Evolutionary conservation across 2,329 filamentous ascomycete genomes (phyloP).

Genomic region (Ustilaginoidea virens): DNA sequence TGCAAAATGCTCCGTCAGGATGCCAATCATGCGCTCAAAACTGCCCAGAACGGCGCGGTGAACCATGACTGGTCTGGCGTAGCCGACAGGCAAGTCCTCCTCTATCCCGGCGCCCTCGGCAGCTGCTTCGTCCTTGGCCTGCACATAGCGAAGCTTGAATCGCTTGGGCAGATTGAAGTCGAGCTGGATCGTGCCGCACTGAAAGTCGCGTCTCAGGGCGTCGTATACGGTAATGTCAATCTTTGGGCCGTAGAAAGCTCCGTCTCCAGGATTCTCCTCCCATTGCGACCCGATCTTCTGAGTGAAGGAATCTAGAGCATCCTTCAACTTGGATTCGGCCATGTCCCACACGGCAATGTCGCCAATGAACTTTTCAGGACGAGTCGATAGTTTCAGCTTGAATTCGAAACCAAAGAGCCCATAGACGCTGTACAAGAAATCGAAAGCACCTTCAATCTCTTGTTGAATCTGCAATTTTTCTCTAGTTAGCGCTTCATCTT

Average conservation of each 20-base stretch:
- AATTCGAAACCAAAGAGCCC: slow-evolving; percentile 55
- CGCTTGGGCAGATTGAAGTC: slow-evolving; percentile 58
- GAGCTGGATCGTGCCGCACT: slow-evolving; percentile 71
- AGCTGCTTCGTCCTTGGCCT: slow-evolving; percentile 32
- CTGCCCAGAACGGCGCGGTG: slow-evolving; percentile 67
- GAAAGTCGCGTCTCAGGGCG: slow-evolving; percentile 54
- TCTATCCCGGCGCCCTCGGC: slow-evolving; percentile 28
- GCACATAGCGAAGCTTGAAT: slow-evolving; percentile 28
- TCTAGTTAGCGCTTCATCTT: not conserved
- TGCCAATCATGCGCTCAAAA: slow-evolving; percentile 53
- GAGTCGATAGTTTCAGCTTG: slow-evolving; percentile 87
- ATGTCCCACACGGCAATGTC: slow-evolving; percentile 76
- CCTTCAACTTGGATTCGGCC: slow-evolving; percentile 67
- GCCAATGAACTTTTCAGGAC: slow-evolving; percentile 77
- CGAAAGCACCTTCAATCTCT: slow-evolving; percentile 63
- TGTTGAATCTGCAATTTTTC: slow-evolving; percentile 18
- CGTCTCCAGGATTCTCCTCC: slow-evolving; percentile 88
- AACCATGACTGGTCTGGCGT: slow-evolving; percentile 71
- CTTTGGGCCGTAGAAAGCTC: slow-evolving; percentile 97
- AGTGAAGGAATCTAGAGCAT: slow-evolving; percentile 66
- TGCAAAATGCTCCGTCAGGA: slow-evolving; percentile 70
- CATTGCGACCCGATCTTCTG: slow-evolving; percentile 48
- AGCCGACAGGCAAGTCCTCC: slow-evolving; percentile 45
- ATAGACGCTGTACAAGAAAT: slow-evolving; percentile 63
- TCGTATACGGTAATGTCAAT: slow-evolving; percentile 94